These are phyloP conservation scores for Trypethelium eluteriae DNA, from an alignment of 495 filamentous ascomycete genomes.

Conservation along the genomic window DNA sequence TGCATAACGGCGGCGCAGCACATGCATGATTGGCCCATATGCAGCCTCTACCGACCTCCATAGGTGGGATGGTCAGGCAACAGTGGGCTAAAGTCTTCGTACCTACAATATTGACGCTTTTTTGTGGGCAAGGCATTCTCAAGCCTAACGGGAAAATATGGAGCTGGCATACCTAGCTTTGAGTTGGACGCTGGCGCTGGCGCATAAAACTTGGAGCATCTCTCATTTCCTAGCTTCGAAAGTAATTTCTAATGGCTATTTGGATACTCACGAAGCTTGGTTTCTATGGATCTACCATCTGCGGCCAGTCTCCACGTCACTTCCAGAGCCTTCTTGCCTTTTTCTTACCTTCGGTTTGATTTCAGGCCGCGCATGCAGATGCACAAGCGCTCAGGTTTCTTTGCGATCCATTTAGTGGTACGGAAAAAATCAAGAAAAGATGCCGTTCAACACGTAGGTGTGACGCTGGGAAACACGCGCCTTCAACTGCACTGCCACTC, in stretches of 20 bases:
- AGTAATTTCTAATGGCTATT: background rate
- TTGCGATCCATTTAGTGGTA: constrained; percentile 1
- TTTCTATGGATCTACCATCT: background rate
- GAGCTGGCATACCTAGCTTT: background rate
- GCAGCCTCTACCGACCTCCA: background rate
- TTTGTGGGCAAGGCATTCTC: background rate
- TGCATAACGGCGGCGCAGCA: background rate
- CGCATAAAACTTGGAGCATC: background rate
- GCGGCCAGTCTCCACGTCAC: constrained; percentile 10
- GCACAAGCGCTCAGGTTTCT: background rate
- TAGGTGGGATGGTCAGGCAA: background rate
- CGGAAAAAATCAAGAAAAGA: constrained; percentile 14
- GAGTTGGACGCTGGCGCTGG: background rate
- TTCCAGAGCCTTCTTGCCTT: constrained; percentile 13
- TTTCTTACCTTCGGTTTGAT: background rate
- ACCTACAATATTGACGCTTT: background rate
- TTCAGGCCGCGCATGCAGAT: constrained; percentile 13
- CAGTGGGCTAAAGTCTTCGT: background rate
- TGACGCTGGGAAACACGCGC: constrained; percentile 5
- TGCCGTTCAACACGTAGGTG: constrained; percentile 18
- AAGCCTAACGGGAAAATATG: background rate
- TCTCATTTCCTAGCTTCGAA: background rate
- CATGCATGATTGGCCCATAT: background rate
- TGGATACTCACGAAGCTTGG: background rate
- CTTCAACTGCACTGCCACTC: background rate